Percentiles rank a stretch among this genome's conserved stretches.
phyloP scores from a whole-genome alignment of 2,329 filamentous ascomycete species.

The Sporothrix inflata region DNA sequence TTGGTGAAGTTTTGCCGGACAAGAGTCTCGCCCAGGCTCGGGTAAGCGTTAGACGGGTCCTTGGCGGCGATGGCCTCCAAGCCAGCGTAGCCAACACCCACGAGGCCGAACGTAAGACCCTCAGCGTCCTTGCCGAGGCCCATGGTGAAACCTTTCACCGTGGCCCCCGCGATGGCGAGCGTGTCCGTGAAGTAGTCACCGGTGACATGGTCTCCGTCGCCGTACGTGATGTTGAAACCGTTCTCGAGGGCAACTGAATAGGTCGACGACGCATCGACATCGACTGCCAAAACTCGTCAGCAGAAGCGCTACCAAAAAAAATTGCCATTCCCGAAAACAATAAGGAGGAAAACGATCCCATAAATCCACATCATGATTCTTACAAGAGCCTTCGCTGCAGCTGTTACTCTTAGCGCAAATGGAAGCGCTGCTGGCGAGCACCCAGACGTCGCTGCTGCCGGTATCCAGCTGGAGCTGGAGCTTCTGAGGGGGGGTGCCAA shows the following conservation, averaged over 20 bases:
- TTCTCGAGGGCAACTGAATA: not conserved
- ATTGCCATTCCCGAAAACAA: not conserved
- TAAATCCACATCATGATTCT: constrained; percentile 5
- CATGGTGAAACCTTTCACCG: not conserved
- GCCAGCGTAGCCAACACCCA: constrained; percentile 4
- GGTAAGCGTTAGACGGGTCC: not conserved
- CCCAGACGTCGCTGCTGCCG: constrained; percentile 11
- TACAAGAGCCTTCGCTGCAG: constrained; percentile 9
- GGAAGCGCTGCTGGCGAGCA: constrained; percentile 6
- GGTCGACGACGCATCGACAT: constrained; percentile 1
- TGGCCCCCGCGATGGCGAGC: not conserved
- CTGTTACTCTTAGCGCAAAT: not conserved
- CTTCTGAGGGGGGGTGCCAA: constrained; percentile 6
- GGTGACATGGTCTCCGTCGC: constrained; percentile 2
- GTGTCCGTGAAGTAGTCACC: constrained; percentile 8
- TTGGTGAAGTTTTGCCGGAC: constrained; percentile 4
- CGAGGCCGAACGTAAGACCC: constrained; percentile 6
- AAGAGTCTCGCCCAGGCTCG: constrained; percentile 6
- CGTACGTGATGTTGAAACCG: constrained; percentile 7
- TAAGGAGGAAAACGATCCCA: not conserved
- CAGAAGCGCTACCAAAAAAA: constrained; percentile 4
- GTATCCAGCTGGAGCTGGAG: constrained; percentile 11
- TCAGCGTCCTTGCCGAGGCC: not conserved
- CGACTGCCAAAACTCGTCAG: constrained; percentile 1
- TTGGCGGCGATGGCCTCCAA: constrained; percentile 1